Evolutionary conservation across 345 rosid genomes (phyloP).

Genomic region (Citrus mangshanensis): DNA sequence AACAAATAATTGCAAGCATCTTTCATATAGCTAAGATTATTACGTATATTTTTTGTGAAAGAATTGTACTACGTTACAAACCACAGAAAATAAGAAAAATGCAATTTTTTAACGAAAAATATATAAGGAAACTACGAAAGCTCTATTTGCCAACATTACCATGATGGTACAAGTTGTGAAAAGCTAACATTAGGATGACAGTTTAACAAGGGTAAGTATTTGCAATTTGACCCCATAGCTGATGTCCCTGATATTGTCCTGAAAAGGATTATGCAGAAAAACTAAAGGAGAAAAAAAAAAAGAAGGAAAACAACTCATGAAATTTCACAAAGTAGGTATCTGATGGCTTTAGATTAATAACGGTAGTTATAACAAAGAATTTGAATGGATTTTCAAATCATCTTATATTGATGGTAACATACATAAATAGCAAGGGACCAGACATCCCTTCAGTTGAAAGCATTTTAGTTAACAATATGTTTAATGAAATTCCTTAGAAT

Average conservation of each 20-base stretch:
- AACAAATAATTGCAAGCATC: not conserved
- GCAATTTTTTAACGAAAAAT: not conserved
- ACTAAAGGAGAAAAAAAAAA: not conserved
- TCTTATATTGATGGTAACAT: not conserved
- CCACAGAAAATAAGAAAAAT: not conserved
- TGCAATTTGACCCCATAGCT: not conserved
- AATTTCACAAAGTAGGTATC: not conserved
- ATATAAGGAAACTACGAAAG: not conserved
- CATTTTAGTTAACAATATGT: not conserved
- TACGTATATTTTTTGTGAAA: not conserved
- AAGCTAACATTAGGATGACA: not conserved
- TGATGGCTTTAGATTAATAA: not conserved
- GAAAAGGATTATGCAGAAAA: not conserved
- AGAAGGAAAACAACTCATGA: not conserved
- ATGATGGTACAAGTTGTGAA: not conserved
- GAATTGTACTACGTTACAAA: not conserved
- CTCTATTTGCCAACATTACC: not conserved
- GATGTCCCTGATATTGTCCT: not conserved
- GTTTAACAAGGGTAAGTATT: not conserved
- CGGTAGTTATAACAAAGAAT: not conserved
- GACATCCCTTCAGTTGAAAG: not conserved
- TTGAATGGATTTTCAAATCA: not conserved
- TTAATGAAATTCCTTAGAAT: not conserved
- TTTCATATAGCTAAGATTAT: not conserved
- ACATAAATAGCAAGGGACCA: not conserved